Conservation (phyloP, 805 yeast species). For the Schizosaccharomyces lindneri region DNA sequence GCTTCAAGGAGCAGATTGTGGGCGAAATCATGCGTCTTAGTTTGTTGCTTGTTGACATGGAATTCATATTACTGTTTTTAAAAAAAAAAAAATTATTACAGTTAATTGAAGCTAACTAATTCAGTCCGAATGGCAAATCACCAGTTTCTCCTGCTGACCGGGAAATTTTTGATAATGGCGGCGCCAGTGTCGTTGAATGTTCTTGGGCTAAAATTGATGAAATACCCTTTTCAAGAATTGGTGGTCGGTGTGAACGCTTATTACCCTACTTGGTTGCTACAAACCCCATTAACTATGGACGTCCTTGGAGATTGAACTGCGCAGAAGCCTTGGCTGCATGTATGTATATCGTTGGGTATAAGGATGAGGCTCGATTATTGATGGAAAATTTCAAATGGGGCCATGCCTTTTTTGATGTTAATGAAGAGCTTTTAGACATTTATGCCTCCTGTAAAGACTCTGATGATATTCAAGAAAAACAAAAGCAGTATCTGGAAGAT, state of each 20-base stretch:
- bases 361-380: conserved; percentile 65
- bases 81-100: too few species aligned
- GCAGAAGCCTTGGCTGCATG: conserved; percentile 96
- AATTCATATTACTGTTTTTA: too few species aligned
- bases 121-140: conserved; percentile 54
- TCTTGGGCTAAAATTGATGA: conserved; percentile 97
- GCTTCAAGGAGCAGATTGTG: background rate
- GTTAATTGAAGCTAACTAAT: too few species aligned
- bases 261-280: conserved; percentile 88
- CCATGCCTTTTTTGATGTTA: conserved; percentile 56
- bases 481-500: conserved; percentile 45
- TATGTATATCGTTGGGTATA: conserved; percentile 75
- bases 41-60: too few species aligned
- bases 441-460: conserved; percentile 66
- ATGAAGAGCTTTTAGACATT: conserved; percentile 46
- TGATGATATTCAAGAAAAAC: conserved; percentile 44
- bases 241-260: conserved; percentile 68
- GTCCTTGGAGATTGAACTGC: conserved; percentile 87
- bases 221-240: conserved; percentile 79
- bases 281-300: conserved; percentile 87
- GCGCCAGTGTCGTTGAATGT: conserved; percentile 96
- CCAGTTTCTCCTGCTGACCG: conserved; percentile 76
- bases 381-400: conserved; percentile 83
- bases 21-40: too few species aligned
- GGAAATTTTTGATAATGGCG: conserved; percentile 48